phyloP scores from a whole-genome alignment of 2,329 filamentous ascomycete species.

The Aspergillus brunneoviolaceus region DNA sequence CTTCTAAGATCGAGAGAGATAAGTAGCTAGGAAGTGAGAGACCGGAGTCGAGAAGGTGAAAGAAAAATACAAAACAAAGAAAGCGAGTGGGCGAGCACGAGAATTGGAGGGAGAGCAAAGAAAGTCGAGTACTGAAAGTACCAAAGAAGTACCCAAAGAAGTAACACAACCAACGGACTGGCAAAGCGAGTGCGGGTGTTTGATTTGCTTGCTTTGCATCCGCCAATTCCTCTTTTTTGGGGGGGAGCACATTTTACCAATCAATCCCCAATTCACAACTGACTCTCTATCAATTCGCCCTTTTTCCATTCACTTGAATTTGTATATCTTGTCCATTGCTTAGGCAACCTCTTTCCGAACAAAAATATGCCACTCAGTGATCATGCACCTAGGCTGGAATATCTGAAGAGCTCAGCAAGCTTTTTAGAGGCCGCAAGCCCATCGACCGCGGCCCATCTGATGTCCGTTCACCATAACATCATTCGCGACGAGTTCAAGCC shows the following conservation, averaged over 20 bases:
- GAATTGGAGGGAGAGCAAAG: not conserved
- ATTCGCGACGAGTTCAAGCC: slow-evolving; percentile 35
- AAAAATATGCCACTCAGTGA: slow-evolving; percentile 25
- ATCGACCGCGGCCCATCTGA: slow-evolving; percentile 44
- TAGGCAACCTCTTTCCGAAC: not conserved
- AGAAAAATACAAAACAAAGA: not conserved
- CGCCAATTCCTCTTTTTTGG: not conserved
- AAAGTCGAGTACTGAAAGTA: not conserved
- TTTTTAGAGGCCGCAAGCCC: slow-evolving; percentile 33
- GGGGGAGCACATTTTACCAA: no score
- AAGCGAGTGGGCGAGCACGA: not conserved
- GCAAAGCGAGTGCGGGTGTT: not conserved
- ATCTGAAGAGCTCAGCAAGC: slow-evolving; percentile 38
- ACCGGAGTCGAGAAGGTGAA: not conserved
- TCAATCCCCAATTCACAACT: not conserved
- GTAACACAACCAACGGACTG: not conserved
- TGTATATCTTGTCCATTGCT: not conserved
- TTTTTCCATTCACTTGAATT: not conserved
- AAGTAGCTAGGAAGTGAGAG: not conserved
- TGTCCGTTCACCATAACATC: slow-evolving; percentile 38
- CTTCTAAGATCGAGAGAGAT: not conserved
- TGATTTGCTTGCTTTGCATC: slow-evolving; percentile 5
- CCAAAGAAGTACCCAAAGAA: slow-evolving; percentile 4
- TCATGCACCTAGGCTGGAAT: slow-evolving; percentile 31
- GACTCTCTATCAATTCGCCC: not conserved